Conservation (phyloP, 1,284 basidiomycete species). For the Heliocybe sulcata region DNA sequence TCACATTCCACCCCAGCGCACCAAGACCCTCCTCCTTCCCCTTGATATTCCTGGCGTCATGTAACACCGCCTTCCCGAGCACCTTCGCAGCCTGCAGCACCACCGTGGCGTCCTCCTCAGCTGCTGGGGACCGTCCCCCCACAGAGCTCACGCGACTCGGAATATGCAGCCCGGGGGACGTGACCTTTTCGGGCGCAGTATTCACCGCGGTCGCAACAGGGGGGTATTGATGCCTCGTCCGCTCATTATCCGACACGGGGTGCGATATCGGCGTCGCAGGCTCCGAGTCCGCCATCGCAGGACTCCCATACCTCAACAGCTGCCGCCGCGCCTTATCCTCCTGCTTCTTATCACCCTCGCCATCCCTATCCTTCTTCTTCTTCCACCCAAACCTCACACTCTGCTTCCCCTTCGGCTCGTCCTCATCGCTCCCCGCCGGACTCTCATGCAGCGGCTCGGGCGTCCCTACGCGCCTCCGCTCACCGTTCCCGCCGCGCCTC, state of each 20-base stretch:
- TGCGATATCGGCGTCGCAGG: slow-evolving; percentile 9
- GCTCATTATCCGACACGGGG: background rate
- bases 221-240: slow-evolving; percentile 30
- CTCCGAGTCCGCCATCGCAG: slow-evolving; percentile 5
- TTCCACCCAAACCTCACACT: slow-evolving; percentile 9
- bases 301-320: background rate
- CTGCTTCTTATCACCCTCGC: slow-evolving; percentile 11
- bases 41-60: slow-evolving; percentile 66
- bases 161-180: background rate
- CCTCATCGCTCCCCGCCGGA: background rate
- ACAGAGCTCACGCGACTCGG: background rate
- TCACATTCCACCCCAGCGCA: slow-evolving; percentile 43
- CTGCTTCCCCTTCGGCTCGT: slow-evolving; percentile 6
- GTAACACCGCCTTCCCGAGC: slow-evolving; percentile 60
- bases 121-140: background rate
- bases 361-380: slow-evolving; percentile 26
- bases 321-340: slow-evolving; percentile 1
- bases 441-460: background rate
- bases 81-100: slow-evolving; percentile 52
- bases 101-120: slow-evolving; percentile 16
- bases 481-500: too few species aligned
- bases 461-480: too few species aligned
- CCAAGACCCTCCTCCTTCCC: slow-evolving; percentile 35
- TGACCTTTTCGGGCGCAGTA: background rate
- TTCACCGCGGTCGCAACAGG: slow-evolving; percentile 18